Evolutionary conservation across 352 stramenopile species (phyloP).

Genomic region (Thalassiosira mediterranea): DNA sequence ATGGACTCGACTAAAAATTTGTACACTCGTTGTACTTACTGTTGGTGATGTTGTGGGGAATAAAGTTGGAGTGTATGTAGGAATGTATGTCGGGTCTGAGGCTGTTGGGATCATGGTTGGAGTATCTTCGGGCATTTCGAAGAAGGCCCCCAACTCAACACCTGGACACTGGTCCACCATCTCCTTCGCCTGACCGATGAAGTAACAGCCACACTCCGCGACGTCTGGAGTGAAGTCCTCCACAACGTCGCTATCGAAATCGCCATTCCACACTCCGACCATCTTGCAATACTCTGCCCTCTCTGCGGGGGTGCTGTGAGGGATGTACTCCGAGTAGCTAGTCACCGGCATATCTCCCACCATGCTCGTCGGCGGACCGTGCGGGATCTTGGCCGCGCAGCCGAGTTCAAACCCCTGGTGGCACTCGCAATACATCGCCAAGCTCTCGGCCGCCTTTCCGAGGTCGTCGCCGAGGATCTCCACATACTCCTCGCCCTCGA

Average conservation of each 20-base stretch:
- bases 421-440: not conserved
- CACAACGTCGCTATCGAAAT: not conserved
- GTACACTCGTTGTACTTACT: no score
- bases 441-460: not conserved
- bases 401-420: slow-evolving; percentile 9
- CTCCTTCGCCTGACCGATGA: slow-evolving; percentile 2
- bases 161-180: slow-evolving; percentile 6
- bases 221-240: slow-evolving; percentile 11
- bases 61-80: no score
- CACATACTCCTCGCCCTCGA: not conserved
- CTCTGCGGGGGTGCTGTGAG: not conserved
- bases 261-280: slow-evolving; percentile 24
- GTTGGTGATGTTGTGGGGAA: no score
- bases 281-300: slow-evolving; percentile 11
- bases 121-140: not conserved
- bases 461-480: not conserved
- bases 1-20: no score
- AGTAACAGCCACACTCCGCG: slow-evolving; percentile 14
- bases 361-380: not conserved
- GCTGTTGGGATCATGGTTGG: not conserved
- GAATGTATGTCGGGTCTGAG: no score
- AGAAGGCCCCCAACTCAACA: slow-evolving; percentile 15
- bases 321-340: slow-evolving; percentile 5
- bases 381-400: not conserved
- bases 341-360: not conserved